Base-by-base conservation (phyloP, 805 yeast species). In the Candida tibetensis region DNA sequence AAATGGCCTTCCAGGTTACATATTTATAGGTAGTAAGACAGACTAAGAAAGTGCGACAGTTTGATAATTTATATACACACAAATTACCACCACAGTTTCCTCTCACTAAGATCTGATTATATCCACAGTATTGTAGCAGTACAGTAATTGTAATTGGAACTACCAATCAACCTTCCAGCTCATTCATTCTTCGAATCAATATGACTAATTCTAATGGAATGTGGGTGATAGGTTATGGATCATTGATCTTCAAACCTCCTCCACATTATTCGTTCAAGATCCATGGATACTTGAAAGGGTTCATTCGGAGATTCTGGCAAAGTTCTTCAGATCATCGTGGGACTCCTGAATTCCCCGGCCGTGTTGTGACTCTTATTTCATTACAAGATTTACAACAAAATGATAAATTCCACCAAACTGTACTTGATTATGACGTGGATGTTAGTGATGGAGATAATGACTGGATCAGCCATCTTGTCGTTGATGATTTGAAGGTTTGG, bases 141-240 rank as follows among this genome's bases (percentile, higher is more conserved):
- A 21, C 25, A 21, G 25, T 21, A 10, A 21, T 10, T 7, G 29
- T 6, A 27, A 27, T n/a, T n/a, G n/a, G 29, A 27, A 10, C 15
- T 13, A 30, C 16, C 32, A 16, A 17, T 30, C n/a, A 16, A 30
- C 21, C 32, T 17, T 15, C n/a, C n/a, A n/a, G n/a, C n/a, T 7
- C 25, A 21, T 10, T 21, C 10, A 21, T 21, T 21, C 23, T 30
- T n/a, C 41, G 14, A 12, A 13, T 16, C 31, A 33, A n/a, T 30
- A 38, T 33, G 37, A 28, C 19, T 10, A 25, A 17, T 12, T 7
- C 25, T 10, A 13, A 55, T 21, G 79, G 80, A 0, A 57, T 81
- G 41, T 90, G 95, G 95, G 73, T 89, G 10, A 79, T 89, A 8
- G 96, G 97, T 2, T 89, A 89, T 54, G 97, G 97, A 1, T 85